Conservation (phyloP, 129 eudicot genomes). For the Centella asiatica region DNA sequence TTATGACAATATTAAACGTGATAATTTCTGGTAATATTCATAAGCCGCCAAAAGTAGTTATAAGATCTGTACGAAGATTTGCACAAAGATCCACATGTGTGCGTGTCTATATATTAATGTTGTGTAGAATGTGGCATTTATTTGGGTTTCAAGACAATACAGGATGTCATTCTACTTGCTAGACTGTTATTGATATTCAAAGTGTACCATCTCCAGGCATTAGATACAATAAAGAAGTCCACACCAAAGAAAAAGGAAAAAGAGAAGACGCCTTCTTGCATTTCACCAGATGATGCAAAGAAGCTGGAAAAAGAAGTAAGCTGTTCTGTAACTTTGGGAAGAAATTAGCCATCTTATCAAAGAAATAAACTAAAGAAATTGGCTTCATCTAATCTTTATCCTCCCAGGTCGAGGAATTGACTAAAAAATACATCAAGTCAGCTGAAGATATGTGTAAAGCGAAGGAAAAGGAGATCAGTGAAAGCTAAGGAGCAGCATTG, state of each 20-base stretch:
- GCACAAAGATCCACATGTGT: too few species aligned
- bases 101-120: too few species aligned
- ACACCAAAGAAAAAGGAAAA: slow-evolving; percentile 52
- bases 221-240: slow-evolving; percentile 74
- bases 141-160: background rate
- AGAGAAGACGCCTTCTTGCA: slow-evolving; percentile 41
- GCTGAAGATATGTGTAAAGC: slow-evolving; percentile 96
- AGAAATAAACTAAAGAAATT: background rate
- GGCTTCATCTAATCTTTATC: slow-evolving; percentile 11
- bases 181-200: background rate
- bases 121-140: background rate
- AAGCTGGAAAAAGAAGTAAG: slow-evolving; percentile 91
- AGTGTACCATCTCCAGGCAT: slow-evolving; percentile 44
- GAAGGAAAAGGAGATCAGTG: slow-evolving; percentile 80
- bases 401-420: slow-evolving; percentile 74
- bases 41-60: too few species aligned
- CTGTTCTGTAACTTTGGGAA: background rate
- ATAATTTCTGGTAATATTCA: too few species aligned
- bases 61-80: too few species aligned
- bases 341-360: background rate
- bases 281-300: slow-evolving; percentile 78
- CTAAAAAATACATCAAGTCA: slow-evolving; percentile 75
- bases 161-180: background rate
- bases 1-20: too few species aligned
- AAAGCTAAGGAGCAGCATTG: slow-evolving; percentile 29